phyloP scores from a whole-genome alignment of 768 basidiomycete genomes.

The Porpolomopsis calyptriformis region DNA sequence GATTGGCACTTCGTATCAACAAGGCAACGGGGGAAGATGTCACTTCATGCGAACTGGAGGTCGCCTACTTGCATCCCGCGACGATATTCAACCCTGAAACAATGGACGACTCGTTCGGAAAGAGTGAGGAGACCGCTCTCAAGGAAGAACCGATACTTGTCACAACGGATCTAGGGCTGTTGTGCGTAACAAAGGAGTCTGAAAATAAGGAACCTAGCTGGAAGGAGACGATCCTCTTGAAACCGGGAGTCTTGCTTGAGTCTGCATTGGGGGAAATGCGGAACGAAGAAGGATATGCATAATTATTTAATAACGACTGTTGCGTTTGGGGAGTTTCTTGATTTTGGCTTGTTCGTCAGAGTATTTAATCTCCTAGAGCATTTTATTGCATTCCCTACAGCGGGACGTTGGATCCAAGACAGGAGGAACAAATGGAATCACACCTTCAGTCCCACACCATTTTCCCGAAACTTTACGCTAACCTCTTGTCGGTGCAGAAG shows the following conservation, averaged over 20 bases:
- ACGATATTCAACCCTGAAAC: constrained; percentile 1
- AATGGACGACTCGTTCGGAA: constrained; percentile 4
- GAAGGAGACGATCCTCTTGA: constrained; percentile 1
- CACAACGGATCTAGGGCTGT: not conserved
- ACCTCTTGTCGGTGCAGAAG: no score
- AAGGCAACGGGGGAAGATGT: constrained; percentile 3
- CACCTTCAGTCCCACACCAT: no score
- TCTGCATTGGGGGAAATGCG: not conserved
- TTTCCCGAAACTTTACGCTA: no score
- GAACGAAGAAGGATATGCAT: not conserved
- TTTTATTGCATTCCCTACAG: no score
- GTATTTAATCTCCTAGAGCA: no score
- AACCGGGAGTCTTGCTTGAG: constrained; percentile 1
- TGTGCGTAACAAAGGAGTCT: not conserved
- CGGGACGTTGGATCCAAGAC: no score
- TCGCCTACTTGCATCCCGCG: not conserved
- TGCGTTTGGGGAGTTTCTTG: no score
- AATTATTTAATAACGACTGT: no score
- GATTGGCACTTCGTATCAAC: constrained; percentile 1
- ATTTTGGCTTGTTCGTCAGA: no score
- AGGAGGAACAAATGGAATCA: no score
- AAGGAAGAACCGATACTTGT: not conserved
- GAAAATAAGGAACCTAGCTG: not conserved
- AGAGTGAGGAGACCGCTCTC: not conserved
- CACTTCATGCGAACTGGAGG: constrained; percentile 1